Evolutionary conservation across 2,329 filamentous ascomycete genomes (phyloP).

Genomic region (Pseudocercospora ulei): DNA sequence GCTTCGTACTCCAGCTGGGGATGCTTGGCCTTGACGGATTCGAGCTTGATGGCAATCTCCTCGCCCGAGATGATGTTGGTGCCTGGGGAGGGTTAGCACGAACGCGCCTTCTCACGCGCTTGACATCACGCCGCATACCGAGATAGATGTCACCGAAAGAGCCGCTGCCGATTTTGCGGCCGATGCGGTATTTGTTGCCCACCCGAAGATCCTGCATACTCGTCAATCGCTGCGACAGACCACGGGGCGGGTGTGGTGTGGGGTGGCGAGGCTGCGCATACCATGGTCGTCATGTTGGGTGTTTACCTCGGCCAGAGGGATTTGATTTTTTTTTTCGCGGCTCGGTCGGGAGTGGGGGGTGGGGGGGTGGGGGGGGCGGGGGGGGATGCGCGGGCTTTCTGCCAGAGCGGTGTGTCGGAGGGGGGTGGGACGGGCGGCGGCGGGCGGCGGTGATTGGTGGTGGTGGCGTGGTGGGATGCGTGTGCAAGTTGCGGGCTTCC

Average conservation of each 20-base stretch:
- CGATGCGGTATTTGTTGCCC: slow-evolving; percentile 99
- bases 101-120: neutral
- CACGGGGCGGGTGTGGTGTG: slow-evolving; percentile 18
- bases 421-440: slow-evolving; percentile 6
- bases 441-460: slow-evolving; percentile 9
- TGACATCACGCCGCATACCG: slow-evolving; percentile 50
- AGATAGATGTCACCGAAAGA: slow-evolving; percentile 98
- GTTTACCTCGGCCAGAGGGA: slow-evolving; percentile 26
- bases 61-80: slow-evolving; percentile 99
- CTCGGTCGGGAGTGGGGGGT: slow-evolving; percentile 9
- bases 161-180: slow-evolving; percentile 95
- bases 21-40: slow-evolving; percentile 99
- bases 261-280: slow-evolving; percentile 38
- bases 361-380: slow-evolving; percentile 11
- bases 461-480: slow-evolving; percentile 8
- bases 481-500: too few relatives aligned
- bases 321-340: too few relatives aligned
- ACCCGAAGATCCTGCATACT: slow-evolving; percentile 78
- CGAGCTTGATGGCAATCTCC: slow-evolving; percentile 99
- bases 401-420: slow-evolving; percentile 20
- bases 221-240: slow-evolving; percentile 34
- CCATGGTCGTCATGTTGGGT: slow-evolving; percentile 54
- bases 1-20: slow-evolving; percentile 98
- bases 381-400: slow-evolving; percentile 26
- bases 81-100: slow-evolving; percentile 43